Evolutionary conservation across 2,329 filamentous ascomycete genomes (phyloP), one percentile per base, ranked within the genome.

Genomic region (Calonectria leucothoes): DNA sequence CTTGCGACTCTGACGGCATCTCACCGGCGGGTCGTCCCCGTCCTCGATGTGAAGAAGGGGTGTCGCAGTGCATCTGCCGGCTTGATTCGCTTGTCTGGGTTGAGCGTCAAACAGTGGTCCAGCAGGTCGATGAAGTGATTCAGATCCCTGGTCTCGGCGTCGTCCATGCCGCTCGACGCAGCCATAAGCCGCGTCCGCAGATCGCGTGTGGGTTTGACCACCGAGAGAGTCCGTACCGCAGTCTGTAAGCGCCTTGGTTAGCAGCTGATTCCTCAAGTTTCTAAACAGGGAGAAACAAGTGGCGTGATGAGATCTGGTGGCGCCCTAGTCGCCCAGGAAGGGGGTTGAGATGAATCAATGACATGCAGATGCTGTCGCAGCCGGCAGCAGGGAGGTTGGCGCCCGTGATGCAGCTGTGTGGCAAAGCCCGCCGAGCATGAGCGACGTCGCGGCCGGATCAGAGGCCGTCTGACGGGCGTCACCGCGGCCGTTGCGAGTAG

Each of bases 21-120:
- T 66, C 68, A 82, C 66, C 80, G 77, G 59, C 81, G 80, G 39
- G 79, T 70, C 33, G 75, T 61, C 45, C 80, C 80, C 59, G 79
- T 70, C 69, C 73, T 78, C 29, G 88, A 86, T 31, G 86, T 87
- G 79, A 98, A 95, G 84, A 98, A 98, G 1, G 94, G 94, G 87
- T 98, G 96, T 81, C 92, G 93, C 79, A 98, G 87, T 63, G 97
- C 97, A 81, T 98, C 96, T 17, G 90, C 88, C 0, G 97, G 94
- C 59, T 94, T 96, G 80, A 97, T 94, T 75, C 97, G 91, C 88
- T 97, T 98, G 83, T 98, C 96, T 0, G 96, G 95, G 82, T 98
- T 98, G 76, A 98, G 89, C 72, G 93, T 92, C 76, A 99, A 88
- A 82, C 96, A 98, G 69, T 94, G 93, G 81, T 98, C 96, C 71